Base-by-base conservation (phyloP, 345 rosid species). In the Populus davidiana region DNA sequence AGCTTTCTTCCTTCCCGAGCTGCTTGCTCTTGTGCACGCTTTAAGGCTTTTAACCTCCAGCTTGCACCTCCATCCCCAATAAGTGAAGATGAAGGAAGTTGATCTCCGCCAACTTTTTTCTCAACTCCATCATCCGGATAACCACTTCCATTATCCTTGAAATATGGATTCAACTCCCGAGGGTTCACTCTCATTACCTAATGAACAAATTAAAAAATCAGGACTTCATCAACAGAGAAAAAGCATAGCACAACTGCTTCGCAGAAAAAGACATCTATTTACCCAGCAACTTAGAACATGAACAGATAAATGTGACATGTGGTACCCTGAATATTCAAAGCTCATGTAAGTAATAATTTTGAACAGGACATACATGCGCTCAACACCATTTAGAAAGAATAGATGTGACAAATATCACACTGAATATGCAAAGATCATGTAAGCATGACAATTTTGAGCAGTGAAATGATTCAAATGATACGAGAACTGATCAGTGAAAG, bases 11-110 rank as follows among this genome's bases (percentile, higher is more conserved):
- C 99, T 35, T 95, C 97, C 77, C 99, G 89, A 20, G 88, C 91
- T 36, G 99, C 98, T 76, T 95, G 96, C 87, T 95, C 99, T 74
- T 87, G 83, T 8, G 98, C 91, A 75, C 98, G 93, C 86, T 89
- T 95, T 72, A 93, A 84, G 52, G 97, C 91, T 86, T 93, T 96
- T 75, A 93, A 82, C 84, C 97, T 89, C 98, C 99, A 96, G 78
- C 99, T 96, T 7, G 94, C 94, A 67, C 98, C 99, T 31, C 99
- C 99, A 85, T 96, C 99, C 23, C 96, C 97, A 72, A 94, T 91
- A 81, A 91, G 54, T 20, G 93, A 85, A 74, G 91, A 79, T 31
- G 91, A 72, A 62, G 87, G 77, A 78, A 89, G 91, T 71, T 70
- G 80, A 71, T 84, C 85, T 41, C 73, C 59, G 54, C 82, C 82